Conservation (phyloP, 1,284 basidiomycete species). For the Phlebopus sp. region DNA sequence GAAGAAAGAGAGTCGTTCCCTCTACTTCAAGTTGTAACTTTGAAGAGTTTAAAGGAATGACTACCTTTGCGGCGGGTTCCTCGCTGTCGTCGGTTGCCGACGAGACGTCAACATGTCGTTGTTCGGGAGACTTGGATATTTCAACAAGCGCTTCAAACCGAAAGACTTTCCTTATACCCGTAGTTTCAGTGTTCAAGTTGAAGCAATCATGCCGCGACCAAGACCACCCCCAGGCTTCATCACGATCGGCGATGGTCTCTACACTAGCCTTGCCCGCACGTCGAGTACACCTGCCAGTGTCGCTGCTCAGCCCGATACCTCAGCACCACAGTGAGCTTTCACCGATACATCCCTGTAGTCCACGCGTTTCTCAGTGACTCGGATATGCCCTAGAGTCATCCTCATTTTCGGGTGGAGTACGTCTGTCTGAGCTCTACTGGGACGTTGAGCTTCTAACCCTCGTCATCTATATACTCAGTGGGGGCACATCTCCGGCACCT, state of each 20-base stretch:
- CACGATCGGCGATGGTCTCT: conserved; percentile 21
- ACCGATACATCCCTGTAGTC: not conserved
- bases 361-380: not conserved
- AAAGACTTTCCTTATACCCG: not conserved
- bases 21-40: too few relatives aligned
- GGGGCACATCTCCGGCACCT: conserved; percentile 48
- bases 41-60: too few relatives aligned
- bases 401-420: conserved; percentile 52
- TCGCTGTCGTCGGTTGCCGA: too few relatives aligned
- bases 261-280: conserved; percentile 11
- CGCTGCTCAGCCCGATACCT: conserved; percentile 4
- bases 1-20: too few relatives aligned
- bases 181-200: not conserved
- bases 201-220: conserved; percentile 11
- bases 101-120: too few relatives aligned
- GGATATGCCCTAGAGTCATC: conserved; percentile 36
- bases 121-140: too few relatives aligned
- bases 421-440: conserved; percentile 14
- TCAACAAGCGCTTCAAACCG: too few relatives aligned
- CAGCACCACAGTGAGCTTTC: conserved; percentile 19
- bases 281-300: not conserved
- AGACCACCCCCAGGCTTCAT: conserved; percentile 21
- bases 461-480: conserved; percentile 43
- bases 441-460: not conserved
- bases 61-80: too few relatives aligned